These are phyloP conservation scores for Stachybotrys echinatus DNA, from an alignment of 2,329 filamentous ascomycete genomes.

Conservation along the genomic window DNA sequence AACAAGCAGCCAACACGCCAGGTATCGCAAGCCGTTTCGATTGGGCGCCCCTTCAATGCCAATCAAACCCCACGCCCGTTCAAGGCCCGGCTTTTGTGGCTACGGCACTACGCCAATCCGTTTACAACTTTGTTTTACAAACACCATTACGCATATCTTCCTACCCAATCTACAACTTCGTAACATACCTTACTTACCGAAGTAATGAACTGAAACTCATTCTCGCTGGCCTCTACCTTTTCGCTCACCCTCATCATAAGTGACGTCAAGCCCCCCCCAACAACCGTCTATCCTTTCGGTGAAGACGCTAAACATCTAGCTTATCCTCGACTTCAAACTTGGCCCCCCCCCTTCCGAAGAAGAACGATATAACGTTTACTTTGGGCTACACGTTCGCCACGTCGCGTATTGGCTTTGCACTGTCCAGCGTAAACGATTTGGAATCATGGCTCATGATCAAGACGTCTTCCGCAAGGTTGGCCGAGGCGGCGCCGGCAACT, in stretches of 20 bases:
- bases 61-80: neutral
- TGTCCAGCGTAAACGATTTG: neutral
- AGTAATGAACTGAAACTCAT: too few species aligned
- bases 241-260: neutral
- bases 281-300: neutral
- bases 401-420: too few species aligned
- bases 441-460: constrained; percentile 10
- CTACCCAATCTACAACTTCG: neutral
- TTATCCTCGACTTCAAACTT: too few species aligned
- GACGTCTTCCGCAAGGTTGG: constrained; percentile 49
- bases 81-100: neutral
- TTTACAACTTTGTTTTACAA: neutral
- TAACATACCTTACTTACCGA: neutral
- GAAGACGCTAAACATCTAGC: too few species aligned
- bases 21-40: neutral
- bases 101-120: neutral
- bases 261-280: neutral
- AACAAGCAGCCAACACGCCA: neutral
- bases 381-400: too few species aligned
- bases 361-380: too few species aligned
- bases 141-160: too few species aligned
- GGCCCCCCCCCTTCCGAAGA: too few species aligned
- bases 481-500: constrained; percentile 62
- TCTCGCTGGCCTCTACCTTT: too few species aligned
- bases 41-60: neutral